These are phyloP conservation scores for Talaromyces marneffei DNA, from an alignment of 2,329 filamentous ascomycete genomes.

Conservation along the genomic window DNA sequence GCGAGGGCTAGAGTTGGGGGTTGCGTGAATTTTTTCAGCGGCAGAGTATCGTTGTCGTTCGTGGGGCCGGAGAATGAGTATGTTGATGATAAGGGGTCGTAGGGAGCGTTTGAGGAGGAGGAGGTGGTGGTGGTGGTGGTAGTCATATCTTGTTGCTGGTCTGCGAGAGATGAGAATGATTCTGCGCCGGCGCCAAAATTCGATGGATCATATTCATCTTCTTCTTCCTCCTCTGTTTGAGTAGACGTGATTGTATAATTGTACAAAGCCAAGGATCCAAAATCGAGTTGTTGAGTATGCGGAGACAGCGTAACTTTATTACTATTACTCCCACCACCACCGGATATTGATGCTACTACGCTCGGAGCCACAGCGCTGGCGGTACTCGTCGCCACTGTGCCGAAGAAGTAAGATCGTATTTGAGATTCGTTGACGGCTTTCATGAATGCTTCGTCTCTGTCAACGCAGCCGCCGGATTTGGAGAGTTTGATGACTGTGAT, in stretches of 20 bases:
- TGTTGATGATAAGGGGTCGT: slow-evolving; percentile 17
- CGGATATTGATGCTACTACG: not conserved
- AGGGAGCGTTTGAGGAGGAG: slow-evolving; percentile 12
- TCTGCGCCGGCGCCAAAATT: slow-evolving; percentile 26
- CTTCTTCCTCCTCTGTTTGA: slow-evolving; percentile 42
- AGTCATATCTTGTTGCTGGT: slow-evolving; percentile 6
- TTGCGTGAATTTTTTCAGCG: slow-evolving; percentile 55
- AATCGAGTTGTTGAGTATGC: slow-evolving; percentile 78
- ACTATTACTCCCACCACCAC: slow-evolving; percentile 29
- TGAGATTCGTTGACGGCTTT: slow-evolving; percentile 66
- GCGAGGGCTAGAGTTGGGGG: slow-evolving; percentile 57
- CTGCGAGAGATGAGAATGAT: slow-evolving; percentile 15
- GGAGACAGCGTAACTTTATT: slow-evolving; percentile 71
- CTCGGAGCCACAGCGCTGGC: not conserved
- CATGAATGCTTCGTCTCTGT: slow-evolving; percentile 68
- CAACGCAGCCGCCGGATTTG: slow-evolving; percentile 78
- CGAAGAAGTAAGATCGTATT: slow-evolving; percentile 93
- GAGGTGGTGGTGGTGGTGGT: too few relatives aligned
- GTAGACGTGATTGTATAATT: slow-evolving; percentile 53
- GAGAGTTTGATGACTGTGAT: slow-evolving; percentile 73
- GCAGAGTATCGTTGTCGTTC: slow-evolving; percentile 34
- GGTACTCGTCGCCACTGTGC: slow-evolving; percentile 45
- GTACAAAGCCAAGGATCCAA: slow-evolving; percentile 68
- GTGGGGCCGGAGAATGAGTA: slow-evolving; percentile 15
- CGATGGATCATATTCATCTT: slow-evolving; percentile 42